phyloP scores from a whole-genome alignment of 768 basidiomycete species.

The Chalciporus chontae region DNA sequence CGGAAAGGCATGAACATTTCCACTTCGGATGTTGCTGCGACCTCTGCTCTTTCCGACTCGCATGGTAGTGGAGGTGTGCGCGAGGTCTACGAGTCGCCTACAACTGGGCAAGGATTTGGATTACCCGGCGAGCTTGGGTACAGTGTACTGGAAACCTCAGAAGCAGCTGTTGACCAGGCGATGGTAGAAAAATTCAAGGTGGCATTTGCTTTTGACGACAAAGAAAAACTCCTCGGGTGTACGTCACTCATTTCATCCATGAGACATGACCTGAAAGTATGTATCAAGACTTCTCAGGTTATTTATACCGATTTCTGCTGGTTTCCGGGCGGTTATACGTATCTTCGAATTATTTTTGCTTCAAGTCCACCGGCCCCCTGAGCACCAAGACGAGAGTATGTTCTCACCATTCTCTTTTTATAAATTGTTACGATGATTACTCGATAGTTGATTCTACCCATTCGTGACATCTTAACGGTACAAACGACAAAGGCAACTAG shows the following conservation, averaged over 20 bases:
- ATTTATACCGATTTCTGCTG: slow-evolving; percentile 86
- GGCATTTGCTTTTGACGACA: slow-evolving; percentile 86
- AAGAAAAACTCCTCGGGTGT: slow-evolving; percentile 87
- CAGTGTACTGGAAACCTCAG: slow-evolving; percentile 78
- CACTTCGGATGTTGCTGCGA: slow-evolving; percentile 24
- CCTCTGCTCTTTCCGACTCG: slow-evolving; percentile 16
- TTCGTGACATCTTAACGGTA: slow-evolving; percentile 79
- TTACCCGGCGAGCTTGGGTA: slow-evolving; percentile 61
- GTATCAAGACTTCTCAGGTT: slow-evolving; percentile 84
- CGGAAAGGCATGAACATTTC: slow-evolving; percentile 38
- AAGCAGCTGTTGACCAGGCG: slow-evolving; percentile 57
- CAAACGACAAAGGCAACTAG: slow-evolving; percentile 86
- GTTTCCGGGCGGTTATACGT: slow-evolving; percentile 85
- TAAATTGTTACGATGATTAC: slow-evolving; percentile 3
- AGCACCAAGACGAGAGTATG: slow-evolving; percentile 78
- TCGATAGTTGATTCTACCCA: slow-evolving; percentile 88
- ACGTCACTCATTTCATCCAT: slow-evolving; percentile 32
- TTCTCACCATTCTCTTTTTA: slow-evolving; percentile 2
- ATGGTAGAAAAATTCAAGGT: slow-evolving; percentile 71
- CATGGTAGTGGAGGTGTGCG: slow-evolving; percentile 41
- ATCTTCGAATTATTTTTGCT: slow-evolving; percentile 92
- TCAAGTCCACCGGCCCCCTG: slow-evolving; percentile 83
- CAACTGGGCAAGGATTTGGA: slow-evolving; percentile 22
- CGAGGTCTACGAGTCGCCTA: slow-evolving; percentile 48
- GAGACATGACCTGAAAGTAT: slow-evolving; percentile 5